Evolutionary conservation across 352 stramenopile species (phyloP), one percentile per base, ranked within the genome.

Genomic region (Globisporangium perplexum): DNA sequence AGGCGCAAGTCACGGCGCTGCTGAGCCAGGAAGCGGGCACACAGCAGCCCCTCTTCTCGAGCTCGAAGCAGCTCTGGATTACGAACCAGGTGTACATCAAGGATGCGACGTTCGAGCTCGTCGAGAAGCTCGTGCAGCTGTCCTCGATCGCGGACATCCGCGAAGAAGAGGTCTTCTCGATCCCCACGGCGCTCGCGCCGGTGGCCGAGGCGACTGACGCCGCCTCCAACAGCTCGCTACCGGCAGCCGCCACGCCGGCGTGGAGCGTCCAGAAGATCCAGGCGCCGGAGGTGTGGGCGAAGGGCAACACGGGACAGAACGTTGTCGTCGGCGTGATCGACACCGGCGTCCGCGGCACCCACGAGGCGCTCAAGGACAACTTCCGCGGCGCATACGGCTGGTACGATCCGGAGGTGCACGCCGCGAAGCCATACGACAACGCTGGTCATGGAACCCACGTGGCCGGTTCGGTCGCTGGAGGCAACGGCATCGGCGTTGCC

Each of bases 241-340:
- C 41, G 10, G 64, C 61, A 7, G 69, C 63, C 8, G 66, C 60
- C 10, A 62, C 61, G 7, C 53, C 65, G 18, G 57, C 84, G 50
- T 84, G 73, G 73, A 73, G 76, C 50, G 56, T 81, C 4, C 66
- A 46, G 11, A 78, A 74, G 38, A 81, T 87, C 43, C 72, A 81
- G 31, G 66, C 76, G 0, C 69, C 66, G 0, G 51, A 54, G 2
- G 67, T 81, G 0, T 87, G 76, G 76, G 54, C 52, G 17, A 71
- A 55, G 17, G 68, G 72, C 1, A 77, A 82, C 46, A 78, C 38
- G 4, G 65, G 65, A 35, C n/a, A 55, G 41, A 57, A 52, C 23
- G 57, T 68, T 46, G 52, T 70, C 24, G 47, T 73, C 3, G 62
- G 62, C 7, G 42, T 43, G 20, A 73, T 73, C 47, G 65, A 73